Evolutionary conservation across 345 rosid genomes (phyloP).

Genomic region (Conringia planisiliqua): DNA sequence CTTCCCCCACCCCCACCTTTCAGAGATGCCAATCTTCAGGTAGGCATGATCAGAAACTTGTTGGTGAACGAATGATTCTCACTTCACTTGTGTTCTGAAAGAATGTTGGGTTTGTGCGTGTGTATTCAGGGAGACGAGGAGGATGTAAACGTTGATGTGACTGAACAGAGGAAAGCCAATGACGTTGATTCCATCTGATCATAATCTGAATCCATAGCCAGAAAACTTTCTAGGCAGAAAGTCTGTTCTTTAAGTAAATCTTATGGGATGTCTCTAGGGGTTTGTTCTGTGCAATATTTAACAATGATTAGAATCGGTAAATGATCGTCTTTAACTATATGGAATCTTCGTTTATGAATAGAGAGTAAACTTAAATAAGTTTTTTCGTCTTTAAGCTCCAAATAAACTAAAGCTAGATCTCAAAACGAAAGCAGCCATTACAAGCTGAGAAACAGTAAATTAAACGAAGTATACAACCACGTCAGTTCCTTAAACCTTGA

Average conservation of each 20-base stretch:
- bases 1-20: slow-evolving; percentile 49
- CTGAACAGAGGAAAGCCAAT: slow-evolving; percentile 14
- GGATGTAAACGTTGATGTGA: slow-evolving; percentile 35
- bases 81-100: not conserved
- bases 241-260: not conserved
- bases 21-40: slow-evolving; percentile 38
- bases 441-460: too few relatives aligned
- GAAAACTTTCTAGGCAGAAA: not conserved
- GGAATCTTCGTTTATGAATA: not conserved
- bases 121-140: slow-evolving; percentile 38
- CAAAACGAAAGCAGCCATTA: too few relatives aligned
- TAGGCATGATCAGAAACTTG: not conserved
- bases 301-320: not conserved
- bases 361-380: not conserved
- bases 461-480: too few relatives aligned
- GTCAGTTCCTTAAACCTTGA: not conserved
- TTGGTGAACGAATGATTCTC: not conserved
- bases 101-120: not conserved
- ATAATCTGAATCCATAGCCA: not conserved
- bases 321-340: not conserved
- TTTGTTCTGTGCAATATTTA: slow-evolving; percentile 3
- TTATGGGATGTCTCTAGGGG: not conserved
- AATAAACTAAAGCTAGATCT: slow-evolving; percentile 12
- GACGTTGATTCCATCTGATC: slow-evolving; percentile 24
- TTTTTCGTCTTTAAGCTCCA: not conserved